A percentile compares a stretch with the other conserved stretches of the same genome.
Conservation (phyloP, 2,329 filamentous ascomycete genomes). For the Diplodia intermedia region DNA sequence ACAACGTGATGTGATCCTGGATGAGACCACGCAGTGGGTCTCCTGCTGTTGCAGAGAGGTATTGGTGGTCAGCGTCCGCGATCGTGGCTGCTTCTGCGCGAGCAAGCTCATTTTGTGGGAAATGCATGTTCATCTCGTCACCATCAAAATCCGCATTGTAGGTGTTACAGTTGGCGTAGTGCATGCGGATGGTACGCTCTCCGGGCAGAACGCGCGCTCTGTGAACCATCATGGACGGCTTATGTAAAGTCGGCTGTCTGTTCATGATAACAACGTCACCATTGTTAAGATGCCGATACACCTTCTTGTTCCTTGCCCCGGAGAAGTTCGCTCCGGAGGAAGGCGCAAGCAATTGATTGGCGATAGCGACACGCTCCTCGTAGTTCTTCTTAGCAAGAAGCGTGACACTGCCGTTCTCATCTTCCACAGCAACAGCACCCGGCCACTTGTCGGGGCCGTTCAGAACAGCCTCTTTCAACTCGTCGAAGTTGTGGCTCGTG, state of each 20-base stretch:
- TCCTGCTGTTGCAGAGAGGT: conserved; percentile 90
- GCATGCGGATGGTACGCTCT: conserved; percentile 98
- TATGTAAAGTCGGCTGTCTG: conserved; percentile 95
- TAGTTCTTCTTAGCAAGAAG: conserved; percentile 85
- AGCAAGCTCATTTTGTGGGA: conserved; percentile 95
- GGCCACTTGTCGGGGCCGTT: conserved; percentile 95
- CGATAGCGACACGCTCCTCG: conserved; percentile 86
- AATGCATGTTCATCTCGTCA: conserved; percentile 99
- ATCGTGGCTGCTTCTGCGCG: conserved; percentile 90
- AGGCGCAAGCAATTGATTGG: conserved; percentile 90
- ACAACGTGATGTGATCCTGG: conserved; percentile 97
- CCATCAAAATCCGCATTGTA: conserved; percentile 99
- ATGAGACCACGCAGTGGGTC: conserved; percentile 95
- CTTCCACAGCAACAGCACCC: conserved; percentile 91
- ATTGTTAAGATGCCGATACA: conserved; percentile 93
- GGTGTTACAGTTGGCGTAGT: conserved; percentile 99
- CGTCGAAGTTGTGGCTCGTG: conserved; percentile 95
- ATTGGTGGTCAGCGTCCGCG: conserved; percentile 96
- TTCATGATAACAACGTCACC: conserved; percentile 99
- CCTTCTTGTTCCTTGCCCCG: conserved; percentile 91
- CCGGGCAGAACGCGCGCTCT: conserved; percentile 88
- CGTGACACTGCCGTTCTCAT: conserved; percentile 90
- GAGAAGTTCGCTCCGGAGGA: conserved; percentile 69
- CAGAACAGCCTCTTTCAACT: conserved; percentile 93
- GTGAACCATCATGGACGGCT: conserved; percentile 99